Evolutionary conservation across 2,329 filamentous ascomycete genomes (phyloP).

Genomic region (Aspergillus pseudoviridinutans): DNA sequence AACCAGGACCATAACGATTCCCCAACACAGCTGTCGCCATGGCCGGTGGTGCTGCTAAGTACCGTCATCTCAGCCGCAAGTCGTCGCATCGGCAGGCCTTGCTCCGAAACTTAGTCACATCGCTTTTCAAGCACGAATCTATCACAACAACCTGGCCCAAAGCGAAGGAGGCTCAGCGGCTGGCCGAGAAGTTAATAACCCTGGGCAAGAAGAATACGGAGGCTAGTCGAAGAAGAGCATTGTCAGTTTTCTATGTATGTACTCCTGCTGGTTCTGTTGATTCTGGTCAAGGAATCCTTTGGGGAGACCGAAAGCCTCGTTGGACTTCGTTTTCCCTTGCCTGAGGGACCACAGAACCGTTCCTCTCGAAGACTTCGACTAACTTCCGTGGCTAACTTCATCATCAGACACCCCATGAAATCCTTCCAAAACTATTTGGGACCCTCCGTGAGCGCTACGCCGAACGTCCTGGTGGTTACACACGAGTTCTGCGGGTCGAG

Average conservation of each 20-base stretch:
- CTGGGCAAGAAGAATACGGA: constrained; percentile 90
- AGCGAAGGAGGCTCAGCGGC: constrained; percentile 90
- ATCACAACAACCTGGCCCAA: constrained; percentile 95
- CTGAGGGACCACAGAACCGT: background rate
- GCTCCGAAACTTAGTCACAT: constrained; percentile 92
- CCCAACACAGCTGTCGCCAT: constrained; percentile 46
- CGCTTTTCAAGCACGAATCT: constrained; percentile 86
- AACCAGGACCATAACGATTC: background rate
- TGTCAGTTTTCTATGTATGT: constrained; percentile 80
- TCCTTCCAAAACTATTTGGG: constrained; percentile 81
- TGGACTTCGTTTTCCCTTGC: background rate
- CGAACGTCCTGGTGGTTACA: constrained; percentile 83
- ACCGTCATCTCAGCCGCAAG: constrained; percentile 79
- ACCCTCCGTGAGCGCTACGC: constrained; percentile 75
- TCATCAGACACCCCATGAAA: constrained; percentile 36
- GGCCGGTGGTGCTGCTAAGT: constrained; percentile 83
- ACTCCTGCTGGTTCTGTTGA: background rate
- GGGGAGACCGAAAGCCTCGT: background rate
- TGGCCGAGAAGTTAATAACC: constrained; percentile 93
- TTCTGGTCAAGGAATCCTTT: background rate
- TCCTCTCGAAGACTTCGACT: background rate
- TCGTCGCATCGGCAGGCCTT: constrained; percentile 88
- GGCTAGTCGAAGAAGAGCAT: constrained; percentile 69
- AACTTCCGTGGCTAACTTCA: background rate
- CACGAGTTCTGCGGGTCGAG: constrained; percentile 87